phyloP scores from a whole-genome alignment of 2,329 filamentous ascomycete species.

The Penicillium polonicum region DNA sequence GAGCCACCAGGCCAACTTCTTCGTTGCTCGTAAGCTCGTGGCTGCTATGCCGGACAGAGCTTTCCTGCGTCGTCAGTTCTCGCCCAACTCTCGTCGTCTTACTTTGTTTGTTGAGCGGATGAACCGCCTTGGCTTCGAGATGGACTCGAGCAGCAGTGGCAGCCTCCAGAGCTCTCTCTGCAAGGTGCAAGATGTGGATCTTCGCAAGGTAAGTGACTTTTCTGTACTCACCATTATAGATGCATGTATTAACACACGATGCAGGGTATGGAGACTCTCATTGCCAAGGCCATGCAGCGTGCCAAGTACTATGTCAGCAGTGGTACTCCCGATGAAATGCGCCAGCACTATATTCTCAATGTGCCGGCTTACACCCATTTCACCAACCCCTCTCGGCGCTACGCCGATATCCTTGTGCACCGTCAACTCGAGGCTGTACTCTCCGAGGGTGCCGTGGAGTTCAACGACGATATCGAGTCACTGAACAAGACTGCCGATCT shows the following conservation, averaged over 20 bases:
- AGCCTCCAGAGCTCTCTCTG: conserved; percentile 92
- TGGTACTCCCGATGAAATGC: conserved; percentile 72
- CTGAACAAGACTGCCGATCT: conserved; percentile 90
- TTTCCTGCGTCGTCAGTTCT: conserved; percentile 78
- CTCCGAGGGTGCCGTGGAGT: conserved; percentile 78
- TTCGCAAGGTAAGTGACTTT: conserved; percentile 65
- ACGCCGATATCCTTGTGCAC: conserved; percentile 92
- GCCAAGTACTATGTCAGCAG: conserved; percentile 91
- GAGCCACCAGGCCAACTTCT: conserved; percentile 86
- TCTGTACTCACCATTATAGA: neutral
- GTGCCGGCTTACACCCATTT: conserved; percentile 95
- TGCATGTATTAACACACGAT: conserved; percentile 16
- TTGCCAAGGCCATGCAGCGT: conserved; percentile 92
- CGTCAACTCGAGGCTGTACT: conserved; percentile 87
- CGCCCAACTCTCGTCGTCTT: conserved; percentile 83
- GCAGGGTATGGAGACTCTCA: conserved; percentile 87
- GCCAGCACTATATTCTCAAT: conserved; percentile 89
- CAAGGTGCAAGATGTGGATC: conserved; percentile 81
- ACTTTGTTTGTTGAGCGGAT: conserved; percentile 91
- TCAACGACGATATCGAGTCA: conserved; percentile 82
- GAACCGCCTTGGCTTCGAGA: conserved; percentile 83
- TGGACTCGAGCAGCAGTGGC: conserved; percentile 86
- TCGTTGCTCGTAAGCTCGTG: conserved; percentile 81
- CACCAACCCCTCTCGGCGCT: conserved; percentile 90
- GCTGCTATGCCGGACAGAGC: conserved; percentile 85